Percentiles rank a stretch among this genome's conserved stretches.
These are phyloP conservation scores for Porodaedalea pini DNA, from an alignment of 1,284 basidiomycete genomes.

Conservation along the genomic window DNA sequence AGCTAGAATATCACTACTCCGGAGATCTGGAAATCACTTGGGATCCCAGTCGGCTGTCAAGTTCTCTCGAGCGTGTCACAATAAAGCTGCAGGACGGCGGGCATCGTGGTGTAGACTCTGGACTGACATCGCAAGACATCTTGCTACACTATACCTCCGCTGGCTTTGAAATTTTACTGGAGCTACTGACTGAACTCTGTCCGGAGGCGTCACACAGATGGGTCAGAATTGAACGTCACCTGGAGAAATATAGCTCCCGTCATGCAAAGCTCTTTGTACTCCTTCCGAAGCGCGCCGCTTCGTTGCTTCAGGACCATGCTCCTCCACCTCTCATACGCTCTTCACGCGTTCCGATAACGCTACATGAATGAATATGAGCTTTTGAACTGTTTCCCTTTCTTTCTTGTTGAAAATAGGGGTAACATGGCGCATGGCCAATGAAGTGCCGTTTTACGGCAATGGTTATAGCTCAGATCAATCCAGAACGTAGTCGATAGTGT, in stretches of 20 bases:
- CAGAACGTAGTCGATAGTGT: neutral
- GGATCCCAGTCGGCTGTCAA: slow-evolving; percentile 1
- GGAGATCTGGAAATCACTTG: slow-evolving; percentile 4
- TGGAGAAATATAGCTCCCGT: slow-evolving; percentile 5
- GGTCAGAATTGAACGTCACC: slow-evolving; percentile 2
- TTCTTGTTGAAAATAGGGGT: too few species aligned
- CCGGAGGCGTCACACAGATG: neutral
- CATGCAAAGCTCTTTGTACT: neutral
- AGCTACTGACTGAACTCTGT: neutral
- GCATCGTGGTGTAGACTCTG: neutral
- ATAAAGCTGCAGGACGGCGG: neutral
- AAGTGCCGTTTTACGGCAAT: too few species aligned
- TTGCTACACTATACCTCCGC: slow-evolving; percentile 1
- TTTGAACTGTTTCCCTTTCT: neutral
- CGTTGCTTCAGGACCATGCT: neutral
- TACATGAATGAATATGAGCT: neutral
- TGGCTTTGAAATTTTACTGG: neutral
- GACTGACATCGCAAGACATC: neutral
- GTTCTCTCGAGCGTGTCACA: neutral
- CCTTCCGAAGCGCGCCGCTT: neutral
- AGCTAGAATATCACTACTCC: slow-evolving; percentile 3
- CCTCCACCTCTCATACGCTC: neutral
- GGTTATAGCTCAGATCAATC: too few species aligned
- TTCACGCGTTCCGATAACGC: neutral
- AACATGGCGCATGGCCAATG: too few species aligned